Evolutionary conservation across 2,329 filamentous ascomycete genomes (phyloP), one percentile per base, ranked within the genome.

Genomic region (Fusarium globosum): DNA sequence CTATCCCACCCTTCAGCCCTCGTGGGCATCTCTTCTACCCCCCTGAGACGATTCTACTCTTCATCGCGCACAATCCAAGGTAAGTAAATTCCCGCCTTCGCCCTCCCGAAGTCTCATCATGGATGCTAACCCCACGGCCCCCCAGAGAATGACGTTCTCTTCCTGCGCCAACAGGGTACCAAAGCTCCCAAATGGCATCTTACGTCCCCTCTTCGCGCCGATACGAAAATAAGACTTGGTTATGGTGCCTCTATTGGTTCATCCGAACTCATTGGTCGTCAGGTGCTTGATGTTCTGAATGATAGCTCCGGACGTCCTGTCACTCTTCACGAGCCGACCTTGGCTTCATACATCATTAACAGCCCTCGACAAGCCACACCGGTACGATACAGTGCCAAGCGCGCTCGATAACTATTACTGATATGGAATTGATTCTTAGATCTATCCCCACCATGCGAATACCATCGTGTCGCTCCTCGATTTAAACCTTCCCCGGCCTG

Each of bases 401-500:
- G 21, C 28, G 7, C 5, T 42, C n/a, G 4, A 30, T 4, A 7
- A 3, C 21, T n/a, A 8, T n/a, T 11, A 7, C 55, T 74, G 21
- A 74, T 15, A 20, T 14, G 4, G 1, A 15, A 14, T 11, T n/a
- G 18, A 6, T 23, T 12, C 16, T 39, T 53, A 80, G 77, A 84
- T 84, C 48, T 96, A 96, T 78, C 90, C 93, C 21, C 88, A 90
- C 65, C 94, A 96, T 81, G 92, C 93, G 23, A 91, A 88, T 73
- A 83, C 93, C 38, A 95, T 96, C 59, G 91, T 94, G 42, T 92
- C 90, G 3, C 85, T 95, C 30, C 87, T 97, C 28, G 93, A 96
- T 79, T 86, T 96, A 49, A 91, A 96, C 79, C 88, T 90, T 36
- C 79, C 84, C 6, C 80, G 83, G 76, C 76, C 83, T 36, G 72